phyloP scores from a whole-genome alignment of 2,329 filamentous ascomycete genomes.

The Aureobasidium melanogenum region DNA sequence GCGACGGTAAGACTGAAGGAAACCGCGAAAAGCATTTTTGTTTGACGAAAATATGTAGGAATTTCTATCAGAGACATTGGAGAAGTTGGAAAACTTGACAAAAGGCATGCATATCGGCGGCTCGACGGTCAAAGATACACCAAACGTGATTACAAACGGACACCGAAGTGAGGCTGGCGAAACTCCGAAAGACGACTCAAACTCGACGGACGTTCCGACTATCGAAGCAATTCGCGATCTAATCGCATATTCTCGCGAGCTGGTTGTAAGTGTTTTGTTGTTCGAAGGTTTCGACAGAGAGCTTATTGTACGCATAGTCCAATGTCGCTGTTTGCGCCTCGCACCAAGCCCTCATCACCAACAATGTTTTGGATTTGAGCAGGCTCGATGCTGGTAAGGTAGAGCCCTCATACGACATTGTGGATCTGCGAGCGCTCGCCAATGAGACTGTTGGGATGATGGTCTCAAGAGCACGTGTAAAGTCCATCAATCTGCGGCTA shows the following conservation, averaged over 20 bases:
- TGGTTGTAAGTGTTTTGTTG: not conserved
- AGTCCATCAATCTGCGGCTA: slow-evolving; percentile 8
- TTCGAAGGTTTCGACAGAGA: not conserved
- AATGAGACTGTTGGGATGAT: slow-evolving; percentile 11
- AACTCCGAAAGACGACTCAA: too few species aligned
- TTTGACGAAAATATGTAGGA: not conserved
- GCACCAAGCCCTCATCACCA: slow-evolving; percentile 12
- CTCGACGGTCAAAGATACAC: not conserved
- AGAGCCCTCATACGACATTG: slow-evolving; percentile 9
- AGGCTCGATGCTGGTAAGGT: slow-evolving; percentile 13
- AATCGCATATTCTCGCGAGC: slow-evolving; percentile 5
- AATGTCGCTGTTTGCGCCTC: slow-evolving; percentile 10
- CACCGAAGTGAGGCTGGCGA: not conserved
- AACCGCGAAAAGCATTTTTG: not conserved
- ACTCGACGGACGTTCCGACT: not conserved
- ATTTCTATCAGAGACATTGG: slow-evolving; percentile 6
- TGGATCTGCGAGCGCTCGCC: slow-evolving; percentile 6
- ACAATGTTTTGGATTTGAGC: slow-evolving; percentile 12
- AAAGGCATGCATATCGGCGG: not conserved
- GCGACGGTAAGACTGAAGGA: not conserved
- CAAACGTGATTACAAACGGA: not conserved
- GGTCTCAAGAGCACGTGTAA: slow-evolving; percentile 8
- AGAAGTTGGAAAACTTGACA: slow-evolving; percentile 2
- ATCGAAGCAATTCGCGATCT: not conserved
- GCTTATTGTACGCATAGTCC: not conserved